Evolutionary conservation across 345 rosid genomes (phyloP).

Genomic region (Lepidium africanum): DNA sequence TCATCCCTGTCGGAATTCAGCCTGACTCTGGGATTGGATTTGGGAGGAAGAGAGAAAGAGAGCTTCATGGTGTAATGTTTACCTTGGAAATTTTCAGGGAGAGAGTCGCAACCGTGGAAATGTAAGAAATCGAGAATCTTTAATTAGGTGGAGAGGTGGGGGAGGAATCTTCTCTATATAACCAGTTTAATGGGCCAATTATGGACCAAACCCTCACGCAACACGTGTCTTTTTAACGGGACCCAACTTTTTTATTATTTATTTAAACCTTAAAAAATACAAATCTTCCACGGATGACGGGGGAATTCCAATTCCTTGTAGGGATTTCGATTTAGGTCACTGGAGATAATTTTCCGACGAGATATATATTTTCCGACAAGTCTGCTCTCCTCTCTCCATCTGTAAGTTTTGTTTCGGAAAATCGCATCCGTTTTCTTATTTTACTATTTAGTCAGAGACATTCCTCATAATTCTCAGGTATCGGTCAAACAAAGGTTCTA

Average conservation of each 20-base stretch:
- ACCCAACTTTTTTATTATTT: background rate
- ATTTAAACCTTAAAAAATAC: background rate
- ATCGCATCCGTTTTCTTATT: no score
- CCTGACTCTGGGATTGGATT: slow-evolving; percentile 18
- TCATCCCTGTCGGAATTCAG: background rate
- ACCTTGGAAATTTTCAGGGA: background rate
- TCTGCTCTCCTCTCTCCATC: no score
- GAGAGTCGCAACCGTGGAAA: background rate
- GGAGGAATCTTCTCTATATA: background rate
- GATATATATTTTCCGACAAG: no score
- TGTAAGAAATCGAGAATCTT: background rate
- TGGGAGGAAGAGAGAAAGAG: slow-evolving; percentile 40
- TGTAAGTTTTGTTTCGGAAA: no score
- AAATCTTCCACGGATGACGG: background rate
- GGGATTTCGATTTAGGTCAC: background rate
- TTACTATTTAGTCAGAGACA: no score
- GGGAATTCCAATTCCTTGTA: no score
- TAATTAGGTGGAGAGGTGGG: background rate
- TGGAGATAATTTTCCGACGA: background rate
- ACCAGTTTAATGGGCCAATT: background rate
- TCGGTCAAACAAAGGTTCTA: no score
- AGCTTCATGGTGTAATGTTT: slow-evolving; percentile 36
- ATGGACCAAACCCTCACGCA: background rate
- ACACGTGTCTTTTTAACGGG: background rate
- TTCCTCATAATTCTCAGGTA: no score